Percentiles rank a stretch among this genome's conserved stretches.
phyloP scores from a whole-genome alignment of 352 stramenopile species.

The Phytophthora fragariae region DNA sequence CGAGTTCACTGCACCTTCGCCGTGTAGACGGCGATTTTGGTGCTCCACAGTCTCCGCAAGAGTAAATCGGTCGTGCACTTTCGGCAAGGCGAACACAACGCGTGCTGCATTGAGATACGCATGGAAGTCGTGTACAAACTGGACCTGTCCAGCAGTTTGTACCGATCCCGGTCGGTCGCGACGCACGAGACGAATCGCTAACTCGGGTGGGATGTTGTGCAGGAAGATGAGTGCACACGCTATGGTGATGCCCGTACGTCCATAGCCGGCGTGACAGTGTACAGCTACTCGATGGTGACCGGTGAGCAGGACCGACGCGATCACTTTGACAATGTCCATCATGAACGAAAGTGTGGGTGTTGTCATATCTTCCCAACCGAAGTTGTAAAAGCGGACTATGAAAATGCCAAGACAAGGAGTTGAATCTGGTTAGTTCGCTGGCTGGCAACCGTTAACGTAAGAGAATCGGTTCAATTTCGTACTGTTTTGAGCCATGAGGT shows the following conservation, averaged over 20 bases:
- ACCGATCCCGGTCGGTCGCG: conserved; percentile 79
- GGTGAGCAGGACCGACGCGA: conserved; percentile 74
- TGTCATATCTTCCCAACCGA: conserved; percentile 94
- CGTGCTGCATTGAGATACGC: conserved; percentile 74
- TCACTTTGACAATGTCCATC: conserved; percentile 90
- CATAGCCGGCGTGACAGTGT: conserved; percentile 92
- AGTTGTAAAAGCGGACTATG: conserved; percentile 92
- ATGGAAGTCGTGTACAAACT: conserved; percentile 82
- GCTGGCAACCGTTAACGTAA: too few species aligned
- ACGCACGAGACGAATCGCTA: conserved; percentile 78
- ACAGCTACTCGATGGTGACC: conserved; percentile 81
- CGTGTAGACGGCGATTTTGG: conserved; percentile 70
- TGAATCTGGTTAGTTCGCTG: neutral
- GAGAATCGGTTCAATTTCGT: neutral
- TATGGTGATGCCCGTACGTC: conserved; percentile 87
- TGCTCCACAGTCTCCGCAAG: conserved; percentile 70
- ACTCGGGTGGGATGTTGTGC: conserved; percentile 74
- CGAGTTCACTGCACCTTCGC: conserved; percentile 42
- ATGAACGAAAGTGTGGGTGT: conserved; percentile 86
- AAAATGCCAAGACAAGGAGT: neutral
- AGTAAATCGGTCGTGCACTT: conserved; percentile 79
- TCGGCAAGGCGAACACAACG: conserved; percentile 78
- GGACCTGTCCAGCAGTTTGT: conserved; percentile 75
- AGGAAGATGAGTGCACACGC: conserved; percentile 88
- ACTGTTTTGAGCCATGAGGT: conserved; percentile 91